phyloP scores from a whole-genome alignment of 805 yeast species.

The Metschnikowia rubicola region DNA sequence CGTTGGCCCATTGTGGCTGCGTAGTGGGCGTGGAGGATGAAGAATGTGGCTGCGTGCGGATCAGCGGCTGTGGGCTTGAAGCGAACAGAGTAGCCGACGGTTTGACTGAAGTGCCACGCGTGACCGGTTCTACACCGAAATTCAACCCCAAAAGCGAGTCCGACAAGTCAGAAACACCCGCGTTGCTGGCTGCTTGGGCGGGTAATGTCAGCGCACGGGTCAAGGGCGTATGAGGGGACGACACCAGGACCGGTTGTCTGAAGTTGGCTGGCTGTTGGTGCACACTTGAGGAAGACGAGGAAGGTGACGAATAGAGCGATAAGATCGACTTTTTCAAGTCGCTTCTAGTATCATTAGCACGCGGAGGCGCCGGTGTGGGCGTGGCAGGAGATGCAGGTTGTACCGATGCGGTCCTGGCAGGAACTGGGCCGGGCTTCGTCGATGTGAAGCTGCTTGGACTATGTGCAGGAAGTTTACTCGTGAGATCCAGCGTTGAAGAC shows the following conservation, averaged over 20 bases:
- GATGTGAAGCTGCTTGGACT: neutral
- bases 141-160: slow-evolving; percentile 23
- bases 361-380: slow-evolving; percentile 1
- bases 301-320: slow-evolving; percentile 70
- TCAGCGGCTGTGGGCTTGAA: slow-evolving; percentile 5
- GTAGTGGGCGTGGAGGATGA: neutral
- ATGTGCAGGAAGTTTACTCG: neutral
- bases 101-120: neutral
- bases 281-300: slow-evolving; percentile 43
- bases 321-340: slow-evolving; percentile 90
- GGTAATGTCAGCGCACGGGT: neutral
- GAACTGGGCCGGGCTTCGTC: slow-evolving; percentile 4
- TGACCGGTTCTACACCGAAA: slow-evolving; percentile 13
- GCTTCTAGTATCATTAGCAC: slow-evolving; percentile 8
- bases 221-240: neutral
- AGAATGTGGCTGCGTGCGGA: neutral
- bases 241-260: neutral
- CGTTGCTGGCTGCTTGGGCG: neutral
- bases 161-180: slow-evolving; percentile 12
- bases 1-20: slow-evolving; percentile 26
- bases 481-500: slow-evolving; percentile 21
- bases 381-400: slow-evolving; percentile 11
- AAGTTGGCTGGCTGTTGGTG: slow-evolving; percentile 3
- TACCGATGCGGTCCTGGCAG: slow-evolving; percentile 11
- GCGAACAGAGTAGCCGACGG: slow-evolving; percentile 3